Conservation (phyloP, 2,329 filamentous ascomycete genomes). For the Fusarium foetens region DNA sequence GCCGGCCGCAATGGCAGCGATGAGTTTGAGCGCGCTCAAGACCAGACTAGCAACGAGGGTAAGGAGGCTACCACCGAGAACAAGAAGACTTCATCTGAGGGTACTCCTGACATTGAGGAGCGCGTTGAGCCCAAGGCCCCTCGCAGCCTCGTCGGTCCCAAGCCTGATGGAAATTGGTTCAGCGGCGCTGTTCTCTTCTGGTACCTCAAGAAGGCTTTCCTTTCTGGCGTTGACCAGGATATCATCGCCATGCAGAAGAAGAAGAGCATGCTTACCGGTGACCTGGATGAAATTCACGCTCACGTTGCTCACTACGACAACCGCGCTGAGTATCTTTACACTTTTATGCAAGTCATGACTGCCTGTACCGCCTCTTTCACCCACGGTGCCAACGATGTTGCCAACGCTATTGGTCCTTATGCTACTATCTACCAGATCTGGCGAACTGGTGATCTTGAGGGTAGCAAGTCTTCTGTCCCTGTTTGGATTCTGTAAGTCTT, state of each 20-base stretch:
- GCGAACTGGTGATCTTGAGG: slow-evolving; percentile 56
- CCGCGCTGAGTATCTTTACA: slow-evolving; percentile 65
- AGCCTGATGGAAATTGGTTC: slow-evolving; percentile 30
- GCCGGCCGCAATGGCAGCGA: slow-evolving; percentile 40
- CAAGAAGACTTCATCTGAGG: slow-evolving; percentile 37
- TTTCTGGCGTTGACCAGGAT: slow-evolving; percentile 44
- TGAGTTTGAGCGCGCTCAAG: slow-evolving; percentile 40
- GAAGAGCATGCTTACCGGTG: slow-evolving; percentile 62
- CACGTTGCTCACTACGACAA: slow-evolving; percentile 70
- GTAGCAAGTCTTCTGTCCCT: slow-evolving; percentile 61
- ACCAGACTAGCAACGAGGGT: slow-evolving; percentile 19
- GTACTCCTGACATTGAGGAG: slow-evolving; percentile 1
- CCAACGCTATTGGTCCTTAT: slow-evolving; percentile 71
- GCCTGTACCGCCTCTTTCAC: slow-evolving; percentile 72
- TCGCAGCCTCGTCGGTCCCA: slow-evolving; percentile 35
- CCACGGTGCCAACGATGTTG: slow-evolving; percentile 74
- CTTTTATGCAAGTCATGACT: slow-evolving; percentile 69
- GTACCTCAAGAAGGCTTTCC: slow-evolving; percentile 41
- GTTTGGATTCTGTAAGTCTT: slow-evolving; percentile 64
- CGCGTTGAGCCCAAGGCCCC: slow-evolving; percentile 16
- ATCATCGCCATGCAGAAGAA: slow-evolving; percentile 44
- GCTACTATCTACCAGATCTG: slow-evolving; percentile 72
- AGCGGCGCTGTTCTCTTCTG: slow-evolving; percentile 36
- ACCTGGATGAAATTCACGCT: slow-evolving; percentile 66
- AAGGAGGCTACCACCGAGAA: slow-evolving; percentile 39